These are phyloP conservation scores for Apiospora koreana DNA, from an alignment of 2,329 filamentous ascomycete genomes.

Conservation along the genomic window DNA sequence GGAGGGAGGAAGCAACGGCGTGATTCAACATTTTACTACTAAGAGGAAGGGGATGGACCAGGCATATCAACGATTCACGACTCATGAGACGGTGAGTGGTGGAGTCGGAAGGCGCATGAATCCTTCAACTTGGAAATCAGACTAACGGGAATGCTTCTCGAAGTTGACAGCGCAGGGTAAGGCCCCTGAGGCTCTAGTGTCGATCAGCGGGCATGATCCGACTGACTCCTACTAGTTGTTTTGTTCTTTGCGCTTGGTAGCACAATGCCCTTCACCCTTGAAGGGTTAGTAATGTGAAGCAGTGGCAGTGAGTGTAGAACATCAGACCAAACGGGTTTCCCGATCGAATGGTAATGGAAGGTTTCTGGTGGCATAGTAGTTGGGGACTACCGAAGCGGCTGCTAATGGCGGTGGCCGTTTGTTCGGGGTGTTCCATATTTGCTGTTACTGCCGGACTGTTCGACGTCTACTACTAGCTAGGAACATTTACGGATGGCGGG, in stretches of 20 bases:
- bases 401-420: neutral
- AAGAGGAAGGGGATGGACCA: neutral
- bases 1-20: neutral
- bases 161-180: neutral
- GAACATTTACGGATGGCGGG: neutral
- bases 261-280: neutral
- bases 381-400: neutral
- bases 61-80: neutral
- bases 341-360: neutral
- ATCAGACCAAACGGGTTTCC: neutral
- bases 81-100: neutral
- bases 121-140: neutral
- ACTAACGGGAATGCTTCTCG: conserved; percentile 1
- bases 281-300: neutral
- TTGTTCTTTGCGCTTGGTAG: neutral
- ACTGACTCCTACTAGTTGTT: neutral
- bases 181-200: neutral
- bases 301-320: neutral
- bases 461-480: neutral
- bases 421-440: neutral
- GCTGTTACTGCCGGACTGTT: conserved; percentile 2
- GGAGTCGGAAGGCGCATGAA: neutral
- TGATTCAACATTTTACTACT: neutral
- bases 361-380: too few relatives aligned
- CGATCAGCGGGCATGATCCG: neutral